Base-by-base conservation (phyloP, 2,329 filamentous ascomycete species). In the Onygenales sp. region DNA sequence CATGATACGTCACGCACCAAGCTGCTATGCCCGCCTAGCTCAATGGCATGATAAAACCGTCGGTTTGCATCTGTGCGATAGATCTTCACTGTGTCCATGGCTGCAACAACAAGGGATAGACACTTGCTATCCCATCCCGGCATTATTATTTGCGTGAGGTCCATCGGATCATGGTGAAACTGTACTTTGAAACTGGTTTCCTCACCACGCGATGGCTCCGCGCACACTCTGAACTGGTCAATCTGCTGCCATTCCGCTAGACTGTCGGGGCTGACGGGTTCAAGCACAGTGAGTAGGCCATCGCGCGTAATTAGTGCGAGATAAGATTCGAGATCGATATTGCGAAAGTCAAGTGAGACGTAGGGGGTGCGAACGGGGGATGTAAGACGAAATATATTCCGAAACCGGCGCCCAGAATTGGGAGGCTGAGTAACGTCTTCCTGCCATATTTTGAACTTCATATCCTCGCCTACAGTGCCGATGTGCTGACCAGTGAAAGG, bases 361-460 rank as follows among this genome's bases (percentile, higher is more conserved):
- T 81, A 87, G 0, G 84, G 82, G 44, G 76, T 72, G 39, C 87
- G 83, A 63, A 88, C 92, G 6, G 85, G 82, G 10, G 83, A 81
- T 38, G 70, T 74, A 59, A 81, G 71, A 74, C 83, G 67, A 72
- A 78, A 73, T 75, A 87, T 74, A 72, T 76, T 78, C 66, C 85
- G 88, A 76, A 96, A 97, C 50, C 91, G 85, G 35, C 87, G 83
- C 35, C 90, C 89, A 38, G 80, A 83, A 55, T 79, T 78, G 0
- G 85, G 84, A 1, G 87, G 79, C 48, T 93, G 86, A 1, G 85
- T 86, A 13, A 87, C 84, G 70, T 96, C 89, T 72, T 96, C 92
- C 56, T 87, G 85, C 92, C 92, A 97, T 59, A 97, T 78, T 67
- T 90, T 89, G 75, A 94, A 89, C 68, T 85, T 85, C 64, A 92